Base-by-base conservation (phyloP, 345 rosid genomes). In the Eucalyptus leucophloia region DNA sequence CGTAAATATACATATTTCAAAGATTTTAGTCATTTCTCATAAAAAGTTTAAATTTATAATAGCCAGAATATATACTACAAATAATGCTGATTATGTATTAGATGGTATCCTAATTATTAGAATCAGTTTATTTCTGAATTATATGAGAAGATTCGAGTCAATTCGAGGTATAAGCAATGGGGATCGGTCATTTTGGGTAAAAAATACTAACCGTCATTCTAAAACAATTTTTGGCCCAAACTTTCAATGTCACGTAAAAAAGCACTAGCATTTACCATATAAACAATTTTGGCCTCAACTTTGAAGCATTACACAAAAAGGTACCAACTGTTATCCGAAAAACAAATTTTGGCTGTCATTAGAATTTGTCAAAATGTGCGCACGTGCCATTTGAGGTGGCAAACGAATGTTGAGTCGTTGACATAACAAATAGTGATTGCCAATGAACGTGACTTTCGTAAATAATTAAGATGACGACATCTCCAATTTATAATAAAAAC, bases 81-180 rank as follows among this genome's bases (percentile, higher is more conserved):
- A 60, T 28, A 60, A 65, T 65, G 77, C 15, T 4, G 0, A 30
- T 65, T 15, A 2, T 65, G 19, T 14, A 65, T 15, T n/a, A 32
- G 18, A n/a, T 32, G 14, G 37, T 19, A 65, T n/a, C 37, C 32
- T 15, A 65, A 10, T 65, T 15, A 14, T 4, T 65, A 65, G 1
- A 65, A 65, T 30, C 0, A 10, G 19, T n/a, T n/a, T 15, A 65
- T 65, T 65, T 30, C n/a, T 4, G 0, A n/a, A n/a, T 65, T n/a
- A 65, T 15, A 65, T n/a, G 37, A 65, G 77, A n/a, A 15, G 37
- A 65, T n/a, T 65, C 5, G 9, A n/a, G 77, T 65, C 19, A 15
- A 13, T n/a, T 65, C 6, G 2, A 65, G 19, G 21, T n/a, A 65
- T 65, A 7, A 16, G 77, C 37, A 15, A 65, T 65, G 19, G 19